Base-by-base conservation (phyloP, 2,329 filamentous ascomycete genomes). In the Ilyonectria robusta region DNA sequence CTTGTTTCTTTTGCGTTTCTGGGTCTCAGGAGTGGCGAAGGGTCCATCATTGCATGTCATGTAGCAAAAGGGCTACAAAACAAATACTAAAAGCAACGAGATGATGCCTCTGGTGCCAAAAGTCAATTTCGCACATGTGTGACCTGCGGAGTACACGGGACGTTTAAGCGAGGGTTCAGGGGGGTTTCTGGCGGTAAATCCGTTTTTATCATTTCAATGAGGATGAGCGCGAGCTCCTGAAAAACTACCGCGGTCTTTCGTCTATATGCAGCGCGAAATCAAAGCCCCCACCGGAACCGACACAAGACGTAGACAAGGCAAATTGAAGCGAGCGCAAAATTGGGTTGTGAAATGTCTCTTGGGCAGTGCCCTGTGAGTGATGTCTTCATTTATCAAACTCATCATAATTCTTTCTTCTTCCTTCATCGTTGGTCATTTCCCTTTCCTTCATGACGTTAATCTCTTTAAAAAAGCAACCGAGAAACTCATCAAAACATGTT, bases 1-100 rank as follows among this genome's bases (percentile, higher is more conserved):
- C 77, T 81, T 82, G 83, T 83, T 86, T 85, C 84, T 83, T 85
- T 85, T 85, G 82, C 81, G 84, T 88, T 88, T 88, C 84, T 86
- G 86, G 86, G 86, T 87, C 85, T 86, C 84, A 84, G 86, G 86
- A 88, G 86, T 88, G 86, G 85, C 84, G 84, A 87, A 86, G 86
- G 85, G 86, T 86, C 87, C 84, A 86, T 87, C 80, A 82, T 85
- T 87, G 86, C 87, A 88, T 88, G 84, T 87, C 83, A 86, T 78
- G 87, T 88, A 88, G 87, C 85, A 80, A 77, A 78, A 77, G 80
- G 78, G 82, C 81, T 84, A 83, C 81, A 77, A 80, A 80, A 76
- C 77, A 78, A 77, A 76, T 75, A 75, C 75, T 76, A 81, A 79
- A 81, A 81, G 78, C 76, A 79, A 81, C 78, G 76, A 78, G 72